phyloP scores from a whole-genome alignment of 2,329 filamentous ascomycete genomes.

The Zelopaecilomyces penicillatus region DNA sequence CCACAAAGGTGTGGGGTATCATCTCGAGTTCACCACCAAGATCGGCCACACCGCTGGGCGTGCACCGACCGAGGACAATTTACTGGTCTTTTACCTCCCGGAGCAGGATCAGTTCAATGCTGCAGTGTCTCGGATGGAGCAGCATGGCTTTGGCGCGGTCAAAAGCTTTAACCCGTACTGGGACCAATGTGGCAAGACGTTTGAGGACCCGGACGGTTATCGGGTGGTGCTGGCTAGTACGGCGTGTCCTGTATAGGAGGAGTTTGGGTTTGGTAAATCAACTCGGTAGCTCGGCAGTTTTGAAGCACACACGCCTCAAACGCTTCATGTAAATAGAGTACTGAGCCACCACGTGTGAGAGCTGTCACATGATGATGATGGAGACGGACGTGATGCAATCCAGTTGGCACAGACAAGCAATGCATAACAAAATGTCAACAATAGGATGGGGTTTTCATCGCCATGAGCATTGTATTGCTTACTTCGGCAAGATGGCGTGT shows the following conservation, averaged over 20 bases:
- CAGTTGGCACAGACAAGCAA: too few species aligned
- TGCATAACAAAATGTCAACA: too few species aligned
- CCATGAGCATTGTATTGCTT: too few species aligned
- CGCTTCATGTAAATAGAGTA: too few species aligned
- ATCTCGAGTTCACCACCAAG: slow-evolving; percentile 34
- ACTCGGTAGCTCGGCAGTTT: too few species aligned
- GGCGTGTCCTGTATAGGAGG: slow-evolving; percentile 4
- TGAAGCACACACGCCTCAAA: too few species aligned
- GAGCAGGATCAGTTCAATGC: slow-evolving; percentile 19
- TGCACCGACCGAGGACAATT: slow-evolving; percentile 34
- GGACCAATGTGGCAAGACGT: slow-evolving; percentile 35
- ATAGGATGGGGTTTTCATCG: too few species aligned
- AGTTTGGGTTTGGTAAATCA: neutral
- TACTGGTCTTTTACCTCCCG: slow-evolving; percentile 35
- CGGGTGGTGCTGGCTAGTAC: slow-evolving; percentile 31
- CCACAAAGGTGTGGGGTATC: slow-evolving; percentile 26
- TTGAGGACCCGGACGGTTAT: slow-evolving; percentile 38
- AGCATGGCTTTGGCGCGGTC: slow-evolving; percentile 25
- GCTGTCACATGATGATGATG: too few species aligned
- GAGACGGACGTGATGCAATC: too few species aligned
- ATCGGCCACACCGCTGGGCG: slow-evolving; percentile 24
- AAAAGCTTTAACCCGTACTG: slow-evolving; percentile 35
- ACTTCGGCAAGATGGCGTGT: too few species aligned
- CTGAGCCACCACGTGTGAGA: too few species aligned
- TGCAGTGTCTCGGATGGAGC: slow-evolving; percentile 26